A percentile compares a stretch with the other conserved stretches of the same genome.
Conservation (phyloP, 1,284 basidiomycete species). For the Trametes polyzona region DNA sequence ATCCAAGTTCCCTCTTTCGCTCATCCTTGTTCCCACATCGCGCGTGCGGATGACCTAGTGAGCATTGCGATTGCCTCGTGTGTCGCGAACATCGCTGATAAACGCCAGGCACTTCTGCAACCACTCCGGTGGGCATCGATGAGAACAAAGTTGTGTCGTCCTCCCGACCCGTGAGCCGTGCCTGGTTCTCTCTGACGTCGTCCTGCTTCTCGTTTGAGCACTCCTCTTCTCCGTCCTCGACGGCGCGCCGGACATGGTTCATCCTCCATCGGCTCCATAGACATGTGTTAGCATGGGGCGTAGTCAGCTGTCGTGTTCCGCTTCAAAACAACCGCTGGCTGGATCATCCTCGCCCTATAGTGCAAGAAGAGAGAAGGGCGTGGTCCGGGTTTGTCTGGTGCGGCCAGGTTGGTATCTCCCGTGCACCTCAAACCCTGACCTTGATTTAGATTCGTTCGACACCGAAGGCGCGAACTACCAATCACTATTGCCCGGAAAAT, state of each 20-base stretch:
- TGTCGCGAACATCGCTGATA: background rate
- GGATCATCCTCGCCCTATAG: too few species aligned
- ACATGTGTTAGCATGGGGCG: background rate
- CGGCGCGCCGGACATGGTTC: background rate
- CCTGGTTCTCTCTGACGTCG: constrained; percentile 7
- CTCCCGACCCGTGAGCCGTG: background rate
- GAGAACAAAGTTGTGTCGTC: background rate
- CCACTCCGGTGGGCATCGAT: background rate
- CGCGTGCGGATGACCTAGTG: background rate
- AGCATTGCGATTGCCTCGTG: constrained; percentile 3
- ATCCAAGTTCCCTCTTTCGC: background rate
- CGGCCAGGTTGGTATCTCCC: too few species aligned
- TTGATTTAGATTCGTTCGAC: too few species aligned
- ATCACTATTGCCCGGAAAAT: too few species aligned
- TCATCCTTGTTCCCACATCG: background rate
- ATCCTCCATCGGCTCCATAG: background rate
- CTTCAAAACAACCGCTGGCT: too few species aligned
- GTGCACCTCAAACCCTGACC: too few species aligned
- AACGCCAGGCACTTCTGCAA: constrained; percentile 3
- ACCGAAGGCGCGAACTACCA: too few species aligned
- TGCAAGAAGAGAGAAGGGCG: too few species aligned
- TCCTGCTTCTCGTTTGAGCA: background rate
- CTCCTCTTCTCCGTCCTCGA: background rate
- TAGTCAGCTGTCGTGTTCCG: too few species aligned
- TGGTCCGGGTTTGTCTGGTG: too few species aligned